Evolutionary conservation across 2,329 filamentous ascomycete genomes (phyloP).

Genomic region (Aspergillus sergii): DNA sequence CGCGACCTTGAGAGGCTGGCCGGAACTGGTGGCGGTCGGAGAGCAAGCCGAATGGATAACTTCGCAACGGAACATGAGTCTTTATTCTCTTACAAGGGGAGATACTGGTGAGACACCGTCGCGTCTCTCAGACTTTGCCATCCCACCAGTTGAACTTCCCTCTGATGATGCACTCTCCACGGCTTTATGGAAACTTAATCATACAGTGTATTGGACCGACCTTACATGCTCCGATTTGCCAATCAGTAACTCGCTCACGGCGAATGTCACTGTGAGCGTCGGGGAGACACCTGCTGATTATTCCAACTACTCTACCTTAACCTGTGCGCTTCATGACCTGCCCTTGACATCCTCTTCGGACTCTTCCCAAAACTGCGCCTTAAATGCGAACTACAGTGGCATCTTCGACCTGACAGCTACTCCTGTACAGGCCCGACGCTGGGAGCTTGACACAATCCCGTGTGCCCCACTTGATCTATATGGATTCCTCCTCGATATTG

Average conservation of each 20-base stretch:
- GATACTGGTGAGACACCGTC: not conserved
- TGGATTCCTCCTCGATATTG: not conserved
- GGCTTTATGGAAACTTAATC: not conserved
- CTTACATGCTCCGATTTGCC: not conserved
- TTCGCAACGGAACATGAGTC: not conserved
- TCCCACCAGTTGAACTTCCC: not conserved
- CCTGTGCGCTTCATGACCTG: not conserved
- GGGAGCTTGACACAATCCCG: not conserved
- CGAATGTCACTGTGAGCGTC: not conserved
- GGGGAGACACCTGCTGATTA: no score
- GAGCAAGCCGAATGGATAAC: not conserved
- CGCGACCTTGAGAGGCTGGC: not conserved
- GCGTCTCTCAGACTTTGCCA: not conserved
- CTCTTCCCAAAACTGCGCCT: not conserved
- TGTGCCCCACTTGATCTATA: not conserved
- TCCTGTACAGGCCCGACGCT: not conserved
- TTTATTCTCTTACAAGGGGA: not conserved
- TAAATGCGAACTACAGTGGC: not conserved
- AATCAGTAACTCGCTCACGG: not conserved
- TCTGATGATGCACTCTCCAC: not conserved
- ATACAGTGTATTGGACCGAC: not conserved
- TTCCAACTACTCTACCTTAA: not conserved
- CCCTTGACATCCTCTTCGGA: not conserved
- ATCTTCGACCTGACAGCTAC: not conserved
- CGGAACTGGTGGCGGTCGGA: not conserved